Evolutionary conservation across 169 alveolate genomes (phyloP), one percentile per base, ranked within the genome.

Genomic region (Cardiosporidium cionae): DNA sequence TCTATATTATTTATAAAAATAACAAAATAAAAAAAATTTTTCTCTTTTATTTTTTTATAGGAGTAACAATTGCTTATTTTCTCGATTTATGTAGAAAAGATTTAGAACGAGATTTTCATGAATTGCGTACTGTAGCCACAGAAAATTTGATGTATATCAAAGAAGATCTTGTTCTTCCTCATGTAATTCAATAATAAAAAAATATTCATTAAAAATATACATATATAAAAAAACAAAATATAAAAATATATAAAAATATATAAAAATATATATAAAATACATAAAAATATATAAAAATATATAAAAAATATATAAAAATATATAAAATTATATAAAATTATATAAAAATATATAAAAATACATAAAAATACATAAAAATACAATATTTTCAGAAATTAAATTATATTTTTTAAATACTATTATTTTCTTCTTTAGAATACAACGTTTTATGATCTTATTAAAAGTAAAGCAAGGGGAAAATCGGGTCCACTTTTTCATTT

Each of bases 101-200:
- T 44, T 70, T 84, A 34, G 82, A 74, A 31, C 33, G 65, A 6
- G 89, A 84, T 16, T 84, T 84, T 31, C 72, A 70, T 6, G 84
- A 58, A 29, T 52, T 79, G 64, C 77, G 84, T 16, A 27, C 33
- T 22, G 36, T 79, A 22, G 64, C 32, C 6, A 68, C 83, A n/a
- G 78, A 68, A 7, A 74, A 80, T 32, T 68, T 86, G 22, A 78
- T 86, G 82, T 86, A 80, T 65, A 80, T 86, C 32, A 86, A 86
- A 62, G 91, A 86, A 33, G 88, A 86, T 34, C 80, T 80, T 33
- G 84, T 86, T 29, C 81, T 86, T 3, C 91, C 91, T 0, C 87
- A 86, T 53, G 72, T 71, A 71, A 9, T 70, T 25, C 32, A 5
- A 9, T 32, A 2, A n/a, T 32, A 1, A 3, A 4, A 23, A 53